Conservation (phyloP, 257 asterid species). For the Nyctanthes arbortristis region DNA sequence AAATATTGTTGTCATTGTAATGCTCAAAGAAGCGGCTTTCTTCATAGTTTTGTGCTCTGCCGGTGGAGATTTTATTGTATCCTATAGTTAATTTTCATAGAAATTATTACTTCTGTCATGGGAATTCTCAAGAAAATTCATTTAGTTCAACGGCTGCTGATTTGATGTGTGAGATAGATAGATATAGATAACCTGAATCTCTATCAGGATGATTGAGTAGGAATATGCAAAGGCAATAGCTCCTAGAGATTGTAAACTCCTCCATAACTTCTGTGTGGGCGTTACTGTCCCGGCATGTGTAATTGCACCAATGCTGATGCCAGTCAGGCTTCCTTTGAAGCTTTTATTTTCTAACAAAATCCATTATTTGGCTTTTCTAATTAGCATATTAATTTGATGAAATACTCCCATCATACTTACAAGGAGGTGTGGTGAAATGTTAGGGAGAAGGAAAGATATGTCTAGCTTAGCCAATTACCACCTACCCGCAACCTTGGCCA, state of each 20-base stretch:
- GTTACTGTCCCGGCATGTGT: slow-evolving; percentile 40
- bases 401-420: too few relatives aligned
- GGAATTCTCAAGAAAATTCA: neutral
- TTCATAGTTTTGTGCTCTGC: slow-evolving; percentile 43
- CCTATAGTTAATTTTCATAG: slow-evolving; percentile 24
- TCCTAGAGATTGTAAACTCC: slow-evolving; percentile 51
- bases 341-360: slow-evolving; percentile 27
- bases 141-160: too few relatives aligned
- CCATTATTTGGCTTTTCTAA: neutral
- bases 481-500: slow-evolving; percentile 42
- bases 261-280: slow-evolving; percentile 43
- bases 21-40: slow-evolving; percentile 39
- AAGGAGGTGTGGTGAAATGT: too few relatives aligned
- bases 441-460: neutral
- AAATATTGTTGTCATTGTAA: slow-evolving; percentile 34
- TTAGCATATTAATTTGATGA: too few relatives aligned
- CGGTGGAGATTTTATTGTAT: slow-evolving; percentile 48
- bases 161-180: neutral
- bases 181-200: slow-evolving; percentile 39
- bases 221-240: slow-evolving; percentile 55
- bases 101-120: neutral
- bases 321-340: slow-evolving; percentile 47
- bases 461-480: neutral
- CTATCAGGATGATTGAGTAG: slow-evolving; percentile 44
- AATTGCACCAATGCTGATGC: slow-evolving; percentile 42